A percentile compares a stretch with the other conserved stretches of the same genome.
phyloP scores from a whole-genome alignment of 2,329 filamentous ascomycete genomes.

The Rugonectria rugulosa region DNA sequence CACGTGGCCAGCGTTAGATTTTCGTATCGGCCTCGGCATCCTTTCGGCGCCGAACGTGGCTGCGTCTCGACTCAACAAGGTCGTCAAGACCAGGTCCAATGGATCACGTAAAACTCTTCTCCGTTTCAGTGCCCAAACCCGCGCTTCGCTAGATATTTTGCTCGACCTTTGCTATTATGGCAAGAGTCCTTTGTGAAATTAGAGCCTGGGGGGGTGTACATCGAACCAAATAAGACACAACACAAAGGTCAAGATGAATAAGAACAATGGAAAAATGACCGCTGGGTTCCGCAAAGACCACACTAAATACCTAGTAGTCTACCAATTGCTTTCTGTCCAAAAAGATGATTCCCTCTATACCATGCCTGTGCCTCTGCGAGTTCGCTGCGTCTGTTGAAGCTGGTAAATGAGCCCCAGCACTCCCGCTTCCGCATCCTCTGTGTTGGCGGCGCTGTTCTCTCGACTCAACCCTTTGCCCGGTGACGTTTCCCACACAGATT shows the following conservation, averaged over 20 bases:
- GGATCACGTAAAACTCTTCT: not conserved
- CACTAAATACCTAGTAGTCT: not conserved
- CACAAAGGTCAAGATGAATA: not conserved
- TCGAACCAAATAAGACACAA: not conserved
- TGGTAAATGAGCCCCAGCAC: constrained; percentile 67
- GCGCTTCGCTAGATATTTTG: too few species aligned
- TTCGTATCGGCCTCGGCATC: not conserved
- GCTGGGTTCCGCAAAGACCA: constrained; percentile 1
- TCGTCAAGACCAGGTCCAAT: not conserved
- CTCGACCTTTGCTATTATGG: too few species aligned
- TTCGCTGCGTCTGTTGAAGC: constrained; percentile 64
- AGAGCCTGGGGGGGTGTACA: too few species aligned
- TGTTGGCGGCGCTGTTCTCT: constrained; percentile 58
- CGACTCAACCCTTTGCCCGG: constrained; percentile 59
- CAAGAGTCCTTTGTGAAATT: too few species aligned
- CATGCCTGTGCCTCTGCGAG: constrained; percentile 54
- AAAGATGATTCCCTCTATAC: constrained; percentile 28
- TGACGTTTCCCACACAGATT: constrained; percentile 67
- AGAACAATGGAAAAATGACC: not conserved
- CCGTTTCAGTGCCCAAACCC: too few species aligned
- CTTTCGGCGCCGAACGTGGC: not conserved
- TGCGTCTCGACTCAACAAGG: not conserved
- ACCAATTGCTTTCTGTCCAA: not conserved
- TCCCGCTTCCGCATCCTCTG: constrained; percentile 58
- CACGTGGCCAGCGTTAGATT: constrained; percentile 4